Evolutionary conservation across 176 grass and related monocot genomes (phyloP).

Genomic region (Raddia distichophylla): DNA sequence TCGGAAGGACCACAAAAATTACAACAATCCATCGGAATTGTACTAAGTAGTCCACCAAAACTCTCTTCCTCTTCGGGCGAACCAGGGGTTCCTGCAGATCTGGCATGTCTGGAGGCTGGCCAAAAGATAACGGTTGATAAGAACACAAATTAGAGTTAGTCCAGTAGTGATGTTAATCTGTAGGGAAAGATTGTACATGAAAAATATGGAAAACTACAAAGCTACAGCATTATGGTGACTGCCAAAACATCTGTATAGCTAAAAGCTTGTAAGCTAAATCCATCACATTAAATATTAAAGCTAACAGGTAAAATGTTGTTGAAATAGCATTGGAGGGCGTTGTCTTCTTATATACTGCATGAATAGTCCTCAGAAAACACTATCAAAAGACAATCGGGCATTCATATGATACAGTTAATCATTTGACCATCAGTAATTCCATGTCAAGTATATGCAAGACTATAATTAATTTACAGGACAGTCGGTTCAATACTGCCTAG

Average conservation of each 20-base stretch:
- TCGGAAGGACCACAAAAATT: slow-evolving; percentile 79
- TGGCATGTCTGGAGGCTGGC: slow-evolving; percentile 60
- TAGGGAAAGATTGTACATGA: not conserved
- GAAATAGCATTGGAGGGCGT: too few species aligned
- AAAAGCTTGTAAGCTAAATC: not conserved
- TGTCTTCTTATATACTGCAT: too few species aligned
- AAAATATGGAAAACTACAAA: not conserved
- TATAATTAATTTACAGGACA: too few species aligned
- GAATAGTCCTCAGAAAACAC: too few species aligned
- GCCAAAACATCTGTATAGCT: not conserved
- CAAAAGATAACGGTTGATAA: not conserved
- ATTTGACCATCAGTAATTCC: too few species aligned
- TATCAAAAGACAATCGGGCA: too few species aligned
- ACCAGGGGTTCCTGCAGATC: slow-evolving; percentile 65
- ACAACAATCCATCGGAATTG: slow-evolving; percentile 84
- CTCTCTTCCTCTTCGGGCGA: slow-evolving; percentile 72
- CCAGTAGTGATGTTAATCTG: not conserved
- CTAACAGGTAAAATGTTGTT: too few species aligned
- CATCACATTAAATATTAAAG: slow-evolving; percentile 38
- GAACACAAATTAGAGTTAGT: not conserved
- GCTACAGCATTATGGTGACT: not conserved
- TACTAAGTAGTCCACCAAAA: slow-evolving; percentile 78
- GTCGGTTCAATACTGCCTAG: too few species aligned
- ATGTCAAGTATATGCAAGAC: not conserved
- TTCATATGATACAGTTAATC: too few species aligned